A percentile compares a stretch with the other conserved stretches of the same genome.
phyloP scores from a whole-genome alignment of 768 basidiomycete species.

The Crassisporium funariophilum region DNA sequence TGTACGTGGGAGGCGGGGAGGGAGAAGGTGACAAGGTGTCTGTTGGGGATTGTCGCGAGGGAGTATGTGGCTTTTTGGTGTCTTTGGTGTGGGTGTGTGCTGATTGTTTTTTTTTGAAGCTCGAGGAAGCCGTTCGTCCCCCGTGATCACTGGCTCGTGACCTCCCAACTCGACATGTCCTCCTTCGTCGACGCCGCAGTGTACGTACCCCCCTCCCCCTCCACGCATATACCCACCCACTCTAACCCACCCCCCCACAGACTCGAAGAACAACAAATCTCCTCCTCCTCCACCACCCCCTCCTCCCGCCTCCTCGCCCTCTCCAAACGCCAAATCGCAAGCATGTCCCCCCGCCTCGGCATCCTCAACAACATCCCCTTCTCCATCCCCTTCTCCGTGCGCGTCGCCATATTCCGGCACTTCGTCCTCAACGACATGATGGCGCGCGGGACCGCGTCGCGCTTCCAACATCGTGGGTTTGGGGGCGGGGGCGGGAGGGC shows the following conservation, averaged over 20 bases:
- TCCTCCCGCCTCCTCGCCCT: slow-evolving; percentile 20
- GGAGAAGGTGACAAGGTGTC: slow-evolving; percentile 73
- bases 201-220: slow-evolving; percentile 40
- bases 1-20: slow-evolving; percentile 71
- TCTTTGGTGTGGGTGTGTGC: slow-evolving; percentile 1
- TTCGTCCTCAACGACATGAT: slow-evolving; percentile 55
- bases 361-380: slow-evolving; percentile 96
- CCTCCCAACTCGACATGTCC: slow-evolving; percentile 44
- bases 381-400: slow-evolving; percentile 87
- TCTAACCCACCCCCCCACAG: background rate
- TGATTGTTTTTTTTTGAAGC: slow-evolving; percentile 39
- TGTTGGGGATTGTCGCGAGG: slow-evolving; percentile 82
- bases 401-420: slow-evolving; percentile 87
- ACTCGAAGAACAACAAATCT: slow-evolving; percentile 18
- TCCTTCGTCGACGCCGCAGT: slow-evolving; percentile 87
- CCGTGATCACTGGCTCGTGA: slow-evolving; percentile 81
- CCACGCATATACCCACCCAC: background rate
- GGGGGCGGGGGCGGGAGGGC: slow-evolving; percentile 25
- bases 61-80: slow-evolving; percentile 58
- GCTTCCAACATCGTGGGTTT: slow-evolving; percentile 18
- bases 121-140: slow-evolving; percentile 85
- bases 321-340: slow-evolving; percentile 70
- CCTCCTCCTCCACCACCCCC: background rate
- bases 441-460: slow-evolving; percentile 15
- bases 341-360: slow-evolving; percentile 83